These are phyloP conservation scores for Zygosaccharomyces sapae DNA, from an alignment of 1,139 yeast genomes.

Conservation along the genomic window DNA sequence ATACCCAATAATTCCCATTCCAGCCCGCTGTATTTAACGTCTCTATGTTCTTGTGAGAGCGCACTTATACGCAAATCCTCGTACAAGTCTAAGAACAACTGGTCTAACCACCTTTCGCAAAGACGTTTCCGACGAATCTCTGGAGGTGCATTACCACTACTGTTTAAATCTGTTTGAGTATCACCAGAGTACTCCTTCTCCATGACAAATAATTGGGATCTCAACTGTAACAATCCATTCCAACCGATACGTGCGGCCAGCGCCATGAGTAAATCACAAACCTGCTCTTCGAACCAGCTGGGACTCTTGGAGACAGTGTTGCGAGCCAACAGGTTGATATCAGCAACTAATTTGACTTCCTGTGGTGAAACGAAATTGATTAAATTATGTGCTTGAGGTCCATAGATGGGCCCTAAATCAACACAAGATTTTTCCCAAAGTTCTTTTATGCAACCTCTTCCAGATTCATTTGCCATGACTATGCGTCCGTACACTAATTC, in stretches of 20 bases:
- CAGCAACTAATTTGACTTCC: conserved; percentile 49
- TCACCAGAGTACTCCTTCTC: conserved; percentile 68
- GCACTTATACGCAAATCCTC: conserved; percentile 87
- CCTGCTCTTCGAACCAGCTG: conserved; percentile 64
- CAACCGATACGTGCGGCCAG: conserved; percentile 75
- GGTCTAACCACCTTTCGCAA: conserved; percentile 94
- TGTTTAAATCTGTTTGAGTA: conserved; percentile 4
- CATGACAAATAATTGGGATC: conserved; percentile 91
- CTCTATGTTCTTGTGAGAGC: conserved; percentile 65
- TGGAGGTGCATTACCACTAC: conserved; percentile 16
- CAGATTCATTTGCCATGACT: conserved; percentile 65
- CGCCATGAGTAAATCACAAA: conserved; percentile 59
- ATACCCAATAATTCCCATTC: conserved; percentile 94
- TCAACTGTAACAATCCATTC: conserved; percentile 74
- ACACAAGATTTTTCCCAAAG: conserved; percentile 47
- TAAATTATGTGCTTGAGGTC: conserved; percentile 49
- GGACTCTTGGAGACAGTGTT: conserved; percentile 76
- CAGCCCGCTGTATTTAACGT: conserved; percentile 70
- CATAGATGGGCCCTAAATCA: conserved; percentile 48
- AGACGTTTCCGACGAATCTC: conserved; percentile 63
- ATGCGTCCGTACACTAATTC: conserved; percentile 50
- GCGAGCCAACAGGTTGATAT: conserved; percentile 62
- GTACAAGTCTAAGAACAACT: conserved; percentile 76
- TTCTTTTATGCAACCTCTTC: conserved; percentile 55
- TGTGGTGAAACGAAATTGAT: conserved; percentile 40